Conservation (phyloP, 2,329 filamentous ascomycete genomes). For the Trichoderma aggressivum region DNA sequence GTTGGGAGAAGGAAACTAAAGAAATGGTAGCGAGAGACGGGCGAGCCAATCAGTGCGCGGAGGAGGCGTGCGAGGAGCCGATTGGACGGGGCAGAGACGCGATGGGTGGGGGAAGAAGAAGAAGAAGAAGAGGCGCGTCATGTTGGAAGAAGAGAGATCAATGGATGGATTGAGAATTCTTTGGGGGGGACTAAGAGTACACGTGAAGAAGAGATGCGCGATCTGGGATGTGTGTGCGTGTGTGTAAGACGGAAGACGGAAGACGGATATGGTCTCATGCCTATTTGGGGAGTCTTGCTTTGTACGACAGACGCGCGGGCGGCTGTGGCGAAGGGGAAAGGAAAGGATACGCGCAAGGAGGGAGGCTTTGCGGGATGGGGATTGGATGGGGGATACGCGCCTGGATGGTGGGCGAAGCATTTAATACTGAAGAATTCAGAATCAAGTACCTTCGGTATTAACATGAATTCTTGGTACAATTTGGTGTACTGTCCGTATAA, state of each 20-base stretch:
- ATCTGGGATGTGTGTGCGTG: not conserved
- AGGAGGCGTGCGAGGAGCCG: slow-evolving; percentile 10
- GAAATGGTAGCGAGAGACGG: not conserved
- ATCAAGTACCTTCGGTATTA: not conserved
- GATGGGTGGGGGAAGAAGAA: not conserved
- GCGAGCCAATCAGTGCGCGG: not conserved
- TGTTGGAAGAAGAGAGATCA: not conserved
- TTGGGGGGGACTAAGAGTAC: not conserved
- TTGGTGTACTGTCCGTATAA: not conserved
- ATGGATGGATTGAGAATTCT: not conserved
- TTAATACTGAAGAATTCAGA: not conserved
- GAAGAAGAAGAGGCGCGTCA: not conserved
- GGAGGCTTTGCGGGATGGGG: not conserved
- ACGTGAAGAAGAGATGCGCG: slow-evolving; percentile 12
- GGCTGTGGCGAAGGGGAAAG: not conserved
- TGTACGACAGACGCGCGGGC: not conserved
- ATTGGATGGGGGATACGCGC: slow-evolving; percentile 12
- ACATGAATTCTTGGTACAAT: not conserved
- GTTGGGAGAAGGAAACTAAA: not conserved
- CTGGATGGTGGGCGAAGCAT: not conserved
- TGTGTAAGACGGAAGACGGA: too few species aligned
- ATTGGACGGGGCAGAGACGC: slow-evolving; percentile 5
- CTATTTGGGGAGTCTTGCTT: not conserved
- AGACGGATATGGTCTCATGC: not conserved
- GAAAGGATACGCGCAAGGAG: not conserved